Conservation (phyloP, 1,284 basidiomycete genomes). For the Boletus mariae region DNA sequence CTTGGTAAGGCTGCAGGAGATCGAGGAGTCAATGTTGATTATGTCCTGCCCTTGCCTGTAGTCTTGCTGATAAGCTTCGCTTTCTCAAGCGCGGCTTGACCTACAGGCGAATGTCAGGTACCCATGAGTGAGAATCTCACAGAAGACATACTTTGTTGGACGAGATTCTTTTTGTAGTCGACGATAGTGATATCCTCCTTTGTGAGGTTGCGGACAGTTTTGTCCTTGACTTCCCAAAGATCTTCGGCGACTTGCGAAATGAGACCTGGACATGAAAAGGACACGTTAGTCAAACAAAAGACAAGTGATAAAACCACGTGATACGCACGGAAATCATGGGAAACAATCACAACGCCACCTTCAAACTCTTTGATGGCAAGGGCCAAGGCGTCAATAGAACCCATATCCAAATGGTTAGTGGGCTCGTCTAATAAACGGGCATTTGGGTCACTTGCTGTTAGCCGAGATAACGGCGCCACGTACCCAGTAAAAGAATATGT, state of each 20-base stretch:
- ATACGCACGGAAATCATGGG: constrained; percentile 88
- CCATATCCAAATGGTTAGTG: constrained; percentile 94
- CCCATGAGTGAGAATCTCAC: constrained; percentile 15
- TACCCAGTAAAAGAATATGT: constrained; percentile 82
- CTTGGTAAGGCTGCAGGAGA: neutral
- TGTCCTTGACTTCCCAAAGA: constrained; percentile 96
- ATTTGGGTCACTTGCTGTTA: constrained; percentile 6
- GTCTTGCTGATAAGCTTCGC: constrained; percentile 89
- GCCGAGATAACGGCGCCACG: constrained; percentile 20
- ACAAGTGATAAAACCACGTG: constrained; percentile 3
- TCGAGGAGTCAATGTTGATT: constrained; percentile 13
- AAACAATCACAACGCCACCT: constrained; percentile 97
- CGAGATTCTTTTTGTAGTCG: constrained; percentile 84
- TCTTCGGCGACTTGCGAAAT: constrained; percentile 96
- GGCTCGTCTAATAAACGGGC: constrained; percentile 60
- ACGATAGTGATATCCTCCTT: constrained; percentile 86
- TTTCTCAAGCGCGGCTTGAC: constrained; percentile 80
- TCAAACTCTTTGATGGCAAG: constrained; percentile 94
- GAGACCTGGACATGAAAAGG: constrained; percentile 49
- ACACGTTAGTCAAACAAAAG: constrained; percentile 12
- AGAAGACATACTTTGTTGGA: constrained; percentile 57
- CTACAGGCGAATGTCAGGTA: constrained; percentile 34
- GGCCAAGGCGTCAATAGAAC: constrained; percentile 93
- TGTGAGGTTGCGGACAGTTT: constrained; percentile 90
- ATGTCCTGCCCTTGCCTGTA: constrained; percentile 59